A percentile compares a stretch with the other conserved stretches of the same genome.
phyloP scores from a whole-genome alignment of 768 basidiomycete genomes.

The Russula sp. region DNA sequence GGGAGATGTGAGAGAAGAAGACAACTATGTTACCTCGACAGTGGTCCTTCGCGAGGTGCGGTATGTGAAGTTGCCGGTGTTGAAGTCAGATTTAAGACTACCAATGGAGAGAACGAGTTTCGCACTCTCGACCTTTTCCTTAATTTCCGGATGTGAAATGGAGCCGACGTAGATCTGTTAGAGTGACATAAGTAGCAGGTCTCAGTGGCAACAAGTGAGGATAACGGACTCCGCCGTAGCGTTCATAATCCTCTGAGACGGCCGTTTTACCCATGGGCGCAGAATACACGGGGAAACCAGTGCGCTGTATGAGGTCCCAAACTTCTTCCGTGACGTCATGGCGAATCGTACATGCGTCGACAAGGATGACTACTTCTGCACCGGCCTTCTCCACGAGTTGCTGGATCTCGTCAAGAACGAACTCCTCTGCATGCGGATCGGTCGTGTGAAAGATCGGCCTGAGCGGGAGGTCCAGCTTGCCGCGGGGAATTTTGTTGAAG shows the following conservation, averaged over 20 bases:
- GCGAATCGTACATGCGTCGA: constrained; percentile 75
- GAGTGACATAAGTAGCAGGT: not conserved
- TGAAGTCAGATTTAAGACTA: constrained; percentile 68
- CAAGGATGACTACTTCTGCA: constrained; percentile 61
- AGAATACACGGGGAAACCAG: constrained; percentile 65
- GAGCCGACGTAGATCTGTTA: constrained; percentile 68
- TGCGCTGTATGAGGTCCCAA: constrained; percentile 52
- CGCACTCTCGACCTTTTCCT: constrained; percentile 64
- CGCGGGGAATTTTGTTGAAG: constrained; percentile 54
- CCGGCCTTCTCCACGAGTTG: constrained; percentile 55
- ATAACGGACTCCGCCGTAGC: constrained; percentile 70
- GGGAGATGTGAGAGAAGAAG: not conserved
- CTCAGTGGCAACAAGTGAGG: not conserved
- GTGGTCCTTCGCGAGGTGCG: constrained; percentile 50
- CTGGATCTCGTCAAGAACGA: constrained; percentile 67
- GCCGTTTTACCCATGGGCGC: constrained; percentile 80
- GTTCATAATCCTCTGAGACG: constrained; percentile 58
- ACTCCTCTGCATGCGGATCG: constrained; percentile 51
- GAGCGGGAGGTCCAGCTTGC: constrained; percentile 54
- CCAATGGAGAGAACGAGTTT: constrained; percentile 74
- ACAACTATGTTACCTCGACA: constrained; percentile 45
- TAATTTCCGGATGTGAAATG: constrained; percentile 56
- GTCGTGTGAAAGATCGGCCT: constrained; percentile 43
- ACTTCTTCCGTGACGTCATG: constrained; percentile 60
- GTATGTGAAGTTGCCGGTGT: constrained; percentile 83